Percentiles rank a stretch among this genome's conserved stretches.
Evolutionary conservation across 805 yeast genomes (phyloP).

Genomic region (Cyberlindnera nakhonratchasimensis): DNA sequence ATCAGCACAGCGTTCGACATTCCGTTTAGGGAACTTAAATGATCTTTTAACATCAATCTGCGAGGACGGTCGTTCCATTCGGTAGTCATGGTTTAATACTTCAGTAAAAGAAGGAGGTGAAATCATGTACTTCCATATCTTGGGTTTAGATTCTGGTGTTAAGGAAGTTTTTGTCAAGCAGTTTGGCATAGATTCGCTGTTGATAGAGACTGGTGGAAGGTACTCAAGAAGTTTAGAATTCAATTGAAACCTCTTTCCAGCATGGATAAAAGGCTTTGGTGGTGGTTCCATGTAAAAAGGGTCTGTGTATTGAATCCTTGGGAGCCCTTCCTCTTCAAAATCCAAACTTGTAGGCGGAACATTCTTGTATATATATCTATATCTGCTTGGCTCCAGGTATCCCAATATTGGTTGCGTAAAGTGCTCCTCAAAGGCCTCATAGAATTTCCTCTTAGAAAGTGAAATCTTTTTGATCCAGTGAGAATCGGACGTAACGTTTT

Average conservation of each 20-base stretch:
- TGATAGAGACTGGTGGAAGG: conserved; percentile 29
- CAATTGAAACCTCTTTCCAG: conserved; percentile 59
- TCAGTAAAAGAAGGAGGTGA: conserved; percentile 45
- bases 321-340: conserved; percentile 44
- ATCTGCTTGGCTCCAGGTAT: not conserved
- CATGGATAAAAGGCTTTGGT: conserved; percentile 58
- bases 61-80: conserved; percentile 31
- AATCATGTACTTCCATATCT: conserved; percentile 43
- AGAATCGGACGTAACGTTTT: conserved; percentile 10
- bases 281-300: conserved; percentile 57
- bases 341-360: conserved; percentile 30
- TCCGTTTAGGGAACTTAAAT: conserved; percentile 37
- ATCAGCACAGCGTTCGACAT: conserved; percentile 34
- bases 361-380: conserved; percentile 9
- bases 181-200: conserved; percentile 17
- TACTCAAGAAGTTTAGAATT: conserved; percentile 36
- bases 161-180: not conserved
- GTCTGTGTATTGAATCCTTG: conserved; percentile 52
- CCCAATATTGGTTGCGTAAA: conserved; percentile 2
- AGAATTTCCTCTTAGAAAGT: conserved; percentile 8
- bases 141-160: not conserved
- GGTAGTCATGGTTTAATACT: conserved; percentile 28
- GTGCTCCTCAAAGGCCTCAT: conserved; percentile 6
- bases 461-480: conserved; percentile 8
- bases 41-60: conserved; percentile 49